These are phyloP conservation scores for Kodamaea arcana DNA, from an alignment of 1,139 yeast genomes.

Conservation along the genomic window DNA sequence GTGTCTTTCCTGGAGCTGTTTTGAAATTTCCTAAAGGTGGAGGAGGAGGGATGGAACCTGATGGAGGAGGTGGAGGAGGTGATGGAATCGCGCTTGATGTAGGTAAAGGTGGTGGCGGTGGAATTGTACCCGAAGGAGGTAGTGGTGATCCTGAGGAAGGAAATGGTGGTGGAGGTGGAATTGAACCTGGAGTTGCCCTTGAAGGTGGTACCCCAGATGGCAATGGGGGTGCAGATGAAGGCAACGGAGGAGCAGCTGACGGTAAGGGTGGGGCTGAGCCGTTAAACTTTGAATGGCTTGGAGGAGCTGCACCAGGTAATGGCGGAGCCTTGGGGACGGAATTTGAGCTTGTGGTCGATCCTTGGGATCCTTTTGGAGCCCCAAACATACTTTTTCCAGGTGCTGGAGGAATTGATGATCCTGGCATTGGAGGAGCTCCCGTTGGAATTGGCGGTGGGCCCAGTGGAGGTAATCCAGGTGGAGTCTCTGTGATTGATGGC, in stretches of 20 bases:
- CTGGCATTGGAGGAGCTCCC: slow-evolving; percentile 15
- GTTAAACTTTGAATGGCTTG: slow-evolving; percentile 9
- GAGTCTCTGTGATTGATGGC: slow-evolving; percentile 20
- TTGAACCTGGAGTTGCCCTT: slow-evolving; percentile 12
- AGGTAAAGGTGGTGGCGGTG: slow-evolving; percentile 10
- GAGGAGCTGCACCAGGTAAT: slow-evolving; percentile 9
- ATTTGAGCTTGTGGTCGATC: not conserved
- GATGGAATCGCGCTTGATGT: slow-evolving; percentile 10
- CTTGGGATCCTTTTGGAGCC: slow-evolving; percentile 5
- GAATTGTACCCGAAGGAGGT: slow-evolving; percentile 16
- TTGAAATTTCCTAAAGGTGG: slow-evolving; percentile 1
- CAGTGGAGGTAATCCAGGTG: slow-evolving; percentile 25
- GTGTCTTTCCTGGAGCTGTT: slow-evolving; percentile 8
- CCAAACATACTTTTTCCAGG: not conserved
- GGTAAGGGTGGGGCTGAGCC: slow-evolving; percentile 18
- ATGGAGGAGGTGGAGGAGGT: slow-evolving; percentile 10
- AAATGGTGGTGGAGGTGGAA: slow-evolving; percentile 10
- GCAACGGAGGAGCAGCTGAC: slow-evolving; percentile 16
- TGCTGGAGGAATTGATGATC: slow-evolving; percentile 14
- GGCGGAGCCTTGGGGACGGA: slow-evolving; percentile 11
- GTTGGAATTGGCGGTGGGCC: slow-evolving; percentile 13
- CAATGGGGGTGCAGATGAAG: slow-evolving; percentile 13
- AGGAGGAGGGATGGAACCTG: slow-evolving; percentile 9
- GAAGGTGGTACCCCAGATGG: slow-evolving; percentile 16
- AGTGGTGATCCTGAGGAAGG: slow-evolving; percentile 11